Conservation (phyloP, 352 stramenopile species). For the Thraustotheca clavata region DNA sequence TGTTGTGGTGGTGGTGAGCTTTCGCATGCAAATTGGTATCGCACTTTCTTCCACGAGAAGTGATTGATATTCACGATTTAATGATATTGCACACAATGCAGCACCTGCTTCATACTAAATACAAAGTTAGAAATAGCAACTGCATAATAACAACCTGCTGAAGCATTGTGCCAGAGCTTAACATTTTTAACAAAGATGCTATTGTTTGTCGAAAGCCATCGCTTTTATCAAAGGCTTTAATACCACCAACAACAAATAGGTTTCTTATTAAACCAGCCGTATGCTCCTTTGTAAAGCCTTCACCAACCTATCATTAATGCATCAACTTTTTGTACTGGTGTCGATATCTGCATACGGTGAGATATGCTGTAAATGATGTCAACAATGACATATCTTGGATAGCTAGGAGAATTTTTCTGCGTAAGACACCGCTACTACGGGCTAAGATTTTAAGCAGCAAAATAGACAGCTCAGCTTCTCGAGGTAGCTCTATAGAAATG, state of each 20-base stretch:
- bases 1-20: not conserved
- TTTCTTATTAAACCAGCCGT: conserved; percentile 13
- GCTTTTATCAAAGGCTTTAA: conserved; percentile 6
- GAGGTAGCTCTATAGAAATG: not conserved
- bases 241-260: conserved; percentile 6
- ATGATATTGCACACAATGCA: conserved; percentile 6
- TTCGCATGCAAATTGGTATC: conserved; percentile 1
- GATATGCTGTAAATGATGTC: not conserved
- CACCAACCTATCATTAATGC: not conserved
- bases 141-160: conserved; percentile 7
- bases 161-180: not conserved
- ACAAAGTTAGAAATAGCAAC: not conserved
- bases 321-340: not conserved
- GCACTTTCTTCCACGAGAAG: conserved; percentile 8
- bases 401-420: conserved; percentile 12
- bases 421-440: conserved; percentile 7
- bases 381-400: conserved; percentile 13
- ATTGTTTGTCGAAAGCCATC: conserved; percentile 6
- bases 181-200: not conserved
- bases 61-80: conserved; percentile 18
- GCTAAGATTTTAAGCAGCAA: conserved; percentile 19
- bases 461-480: not conserved
- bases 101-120: conserved; percentile 17
- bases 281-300: conserved; percentile 13
- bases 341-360: conserved; percentile 12